Conservation (phyloP, 345 rosid genomes). For the Populus pruinosa region DNA sequence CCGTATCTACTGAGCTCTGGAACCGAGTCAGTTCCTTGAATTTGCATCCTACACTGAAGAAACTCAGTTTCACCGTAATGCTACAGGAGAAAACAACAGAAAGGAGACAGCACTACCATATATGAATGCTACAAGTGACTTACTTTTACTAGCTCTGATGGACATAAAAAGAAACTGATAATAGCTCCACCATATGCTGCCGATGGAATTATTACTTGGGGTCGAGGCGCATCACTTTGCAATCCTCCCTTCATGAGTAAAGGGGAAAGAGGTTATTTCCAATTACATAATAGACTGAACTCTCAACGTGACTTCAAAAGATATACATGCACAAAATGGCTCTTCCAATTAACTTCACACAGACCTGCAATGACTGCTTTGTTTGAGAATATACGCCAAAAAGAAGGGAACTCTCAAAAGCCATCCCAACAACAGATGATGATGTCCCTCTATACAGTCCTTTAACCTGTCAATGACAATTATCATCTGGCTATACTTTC, state of each 20-base stretch:
- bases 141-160: constrained; percentile 88
- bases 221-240: constrained; percentile 49
- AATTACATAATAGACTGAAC: neutral
- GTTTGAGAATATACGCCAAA: constrained; percentile 94
- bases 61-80: constrained; percentile 38
- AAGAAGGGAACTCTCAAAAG: constrained; percentile 85
- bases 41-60: constrained; percentile 97
- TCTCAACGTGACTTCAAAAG: constrained; percentile 1
- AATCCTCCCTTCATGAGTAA: constrained; percentile 46
- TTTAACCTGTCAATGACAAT: constrained; percentile 52
- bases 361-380: constrained; percentile 71
- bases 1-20: constrained; percentile 57
- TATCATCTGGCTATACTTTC: neutral
- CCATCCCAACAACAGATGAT: constrained; percentile 83
- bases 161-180: constrained; percentile 82
- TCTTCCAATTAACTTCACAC: constrained; percentile 13
- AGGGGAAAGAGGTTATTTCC: neutral
- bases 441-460: constrained; percentile 92
- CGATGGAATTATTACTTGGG: constrained; percentile 74
- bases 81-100: constrained; percentile 9
- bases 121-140: constrained; percentile 6
- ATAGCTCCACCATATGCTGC: constrained; percentile 89
- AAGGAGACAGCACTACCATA: neutral
- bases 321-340: neutral
- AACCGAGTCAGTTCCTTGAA: constrained; percentile 86